Evolutionary conservation across 805 yeast species (phyloP).

Genomic region (Hanseniaspora occidentalis): DNA sequence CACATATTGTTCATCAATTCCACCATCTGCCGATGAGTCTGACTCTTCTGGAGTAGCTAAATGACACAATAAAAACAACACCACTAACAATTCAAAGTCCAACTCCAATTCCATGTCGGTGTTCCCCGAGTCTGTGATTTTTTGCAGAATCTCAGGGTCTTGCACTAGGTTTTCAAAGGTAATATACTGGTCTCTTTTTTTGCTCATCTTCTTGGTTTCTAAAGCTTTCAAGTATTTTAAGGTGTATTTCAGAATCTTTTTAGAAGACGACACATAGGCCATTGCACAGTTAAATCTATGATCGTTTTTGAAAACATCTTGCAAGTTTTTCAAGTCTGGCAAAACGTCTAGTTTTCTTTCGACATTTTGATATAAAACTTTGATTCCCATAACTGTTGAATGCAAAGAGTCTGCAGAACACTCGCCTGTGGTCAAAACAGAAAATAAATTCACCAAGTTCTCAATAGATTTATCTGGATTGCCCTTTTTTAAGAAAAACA

Average conservation of each 20-base stretch:
- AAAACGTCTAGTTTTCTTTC: neutral
- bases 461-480: slow-evolving; percentile 10
- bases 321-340: neutral
- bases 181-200: slow-evolving; percentile 30
- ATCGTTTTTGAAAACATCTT: neutral
- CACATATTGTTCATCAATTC: too few species aligned
- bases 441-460: neutral
- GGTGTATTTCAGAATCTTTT: slow-evolving; percentile 30
- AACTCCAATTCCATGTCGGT: slow-evolving; percentile 33
- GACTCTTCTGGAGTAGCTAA: too few species aligned
- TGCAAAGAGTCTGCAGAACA: neutral
- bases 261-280: neutral
- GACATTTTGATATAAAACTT: neutral
- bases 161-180: slow-evolving; percentile 41
- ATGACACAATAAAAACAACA: too few species aligned
- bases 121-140: slow-evolving; percentile 36
- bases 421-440: neutral
- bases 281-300: neutral
- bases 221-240: slow-evolving; percentile 31
- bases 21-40: too few species aligned
- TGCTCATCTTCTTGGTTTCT: slow-evolving; percentile 38
- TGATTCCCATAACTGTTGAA: neutral
- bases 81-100: slow-evolving; percentile 36
- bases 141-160: slow-evolving; percentile 32
- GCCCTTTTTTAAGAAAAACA: slow-evolving; percentile 22